Conservation (phyloP, 2,329 filamentous ascomycete genomes). For the Penicillium sp. region DNA sequence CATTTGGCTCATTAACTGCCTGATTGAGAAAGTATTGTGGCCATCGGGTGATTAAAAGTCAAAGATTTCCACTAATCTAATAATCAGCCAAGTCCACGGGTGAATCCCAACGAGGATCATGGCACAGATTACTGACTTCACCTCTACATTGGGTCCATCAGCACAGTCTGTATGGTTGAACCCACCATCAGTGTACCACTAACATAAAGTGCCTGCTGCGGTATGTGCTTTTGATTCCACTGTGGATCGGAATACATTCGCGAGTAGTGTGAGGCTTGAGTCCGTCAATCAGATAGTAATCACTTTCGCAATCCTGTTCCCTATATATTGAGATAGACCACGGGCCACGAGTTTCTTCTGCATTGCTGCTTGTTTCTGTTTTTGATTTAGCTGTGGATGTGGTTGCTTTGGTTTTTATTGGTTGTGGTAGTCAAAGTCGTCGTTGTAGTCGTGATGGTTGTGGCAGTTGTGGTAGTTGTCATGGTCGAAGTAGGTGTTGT, state of each 20-base stretch:
- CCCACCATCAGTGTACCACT: slow-evolving; percentile 1
- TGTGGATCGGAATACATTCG: slow-evolving; percentile 8
- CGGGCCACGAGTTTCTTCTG: background rate
- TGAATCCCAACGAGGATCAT: too few relatives aligned
- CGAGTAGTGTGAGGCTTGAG: background rate
- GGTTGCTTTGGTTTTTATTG: background rate
- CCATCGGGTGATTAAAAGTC: too few relatives aligned
- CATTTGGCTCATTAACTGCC: background rate
- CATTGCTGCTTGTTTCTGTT: background rate
- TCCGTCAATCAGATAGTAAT: slow-evolving; percentile 18
- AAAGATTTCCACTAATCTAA: too few relatives aligned
- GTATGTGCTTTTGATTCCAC: slow-evolving; percentile 1
- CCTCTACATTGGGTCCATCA: background rate
- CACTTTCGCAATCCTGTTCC: slow-evolving; percentile 9
- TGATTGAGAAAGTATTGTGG: background rate
- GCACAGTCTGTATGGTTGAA: background rate
- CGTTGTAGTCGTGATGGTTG: background rate
- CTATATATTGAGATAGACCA: slow-evolving; percentile 16
- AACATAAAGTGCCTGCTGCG: slow-evolving; percentile 1
- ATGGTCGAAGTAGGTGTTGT: slow-evolving; percentile 3
- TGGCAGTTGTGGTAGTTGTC: background rate
- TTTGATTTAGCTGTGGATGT: background rate
- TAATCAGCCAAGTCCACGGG: background rate
- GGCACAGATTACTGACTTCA: too few relatives aligned
- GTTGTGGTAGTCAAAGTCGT: background rate